These are phyloP conservation scores for Fusarium subglutinans DNA, from an alignment of 2,329 filamentous ascomycete genomes.

Conservation along the genomic window DNA sequence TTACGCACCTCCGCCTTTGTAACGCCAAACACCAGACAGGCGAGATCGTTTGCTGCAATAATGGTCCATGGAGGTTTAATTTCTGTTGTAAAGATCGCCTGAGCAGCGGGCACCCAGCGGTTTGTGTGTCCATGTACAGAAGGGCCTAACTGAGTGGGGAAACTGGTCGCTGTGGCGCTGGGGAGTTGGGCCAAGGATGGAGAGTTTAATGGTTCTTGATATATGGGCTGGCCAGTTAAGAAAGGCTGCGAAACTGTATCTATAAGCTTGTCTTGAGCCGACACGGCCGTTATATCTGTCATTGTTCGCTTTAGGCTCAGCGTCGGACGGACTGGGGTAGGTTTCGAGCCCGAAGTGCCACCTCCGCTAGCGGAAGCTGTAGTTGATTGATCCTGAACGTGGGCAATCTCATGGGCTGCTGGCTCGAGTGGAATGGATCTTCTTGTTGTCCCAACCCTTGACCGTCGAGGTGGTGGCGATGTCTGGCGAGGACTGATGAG, in stretches of 20 bases:
- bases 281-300: constrained; percentile 81
- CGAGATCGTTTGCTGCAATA: constrained; percentile 92
- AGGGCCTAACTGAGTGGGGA: constrained; percentile 61
- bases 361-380: constrained; percentile 66
- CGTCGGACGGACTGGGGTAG: constrained; percentile 67
- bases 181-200: constrained; percentile 53
- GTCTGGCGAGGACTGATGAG: constrained; percentile 48
- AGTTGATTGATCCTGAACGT: constrained; percentile 60
- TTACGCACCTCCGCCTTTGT: constrained; percentile 95
- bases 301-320: constrained; percentile 81
- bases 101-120: constrained; percentile 88
- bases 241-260: constrained; percentile 89
- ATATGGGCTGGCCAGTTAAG: constrained; percentile 55
- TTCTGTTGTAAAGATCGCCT: constrained; percentile 98
- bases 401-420: constrained; percentile 30
- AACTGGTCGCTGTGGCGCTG: constrained; percentile 52
- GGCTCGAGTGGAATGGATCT: constrained; percentile 28
- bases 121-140: constrained; percentile 87
- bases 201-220: constrained; percentile 53
- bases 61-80: constrained; percentile 93
- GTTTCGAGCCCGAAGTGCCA: constrained; percentile 60
- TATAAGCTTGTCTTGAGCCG: constrained; percentile 82
- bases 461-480: constrained; percentile 45
- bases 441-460: constrained; percentile 27
- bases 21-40: constrained; percentile 98